A percentile compares a stretch with the other conserved stretches of the same genome.
These are phyloP conservation scores for Trichoderma hamatum DNA, from an alignment of 2,329 filamentous ascomycete species.

Conservation along the genomic window DNA sequence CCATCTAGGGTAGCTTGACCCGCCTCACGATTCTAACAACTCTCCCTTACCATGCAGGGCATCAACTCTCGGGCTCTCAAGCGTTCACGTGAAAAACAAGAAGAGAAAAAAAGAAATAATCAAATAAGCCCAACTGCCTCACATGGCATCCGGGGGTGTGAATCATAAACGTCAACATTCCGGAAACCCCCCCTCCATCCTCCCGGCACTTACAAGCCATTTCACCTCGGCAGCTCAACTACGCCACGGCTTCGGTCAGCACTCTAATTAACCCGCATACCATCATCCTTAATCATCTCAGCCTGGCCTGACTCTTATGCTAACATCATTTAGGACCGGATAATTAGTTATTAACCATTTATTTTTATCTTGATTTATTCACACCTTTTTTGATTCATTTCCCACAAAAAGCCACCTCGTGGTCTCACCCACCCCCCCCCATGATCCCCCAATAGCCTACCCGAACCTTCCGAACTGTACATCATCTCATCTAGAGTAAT, in stretches of 20 bases:
- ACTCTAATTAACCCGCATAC: conserved; percentile 3
- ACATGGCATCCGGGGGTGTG: not conserved
- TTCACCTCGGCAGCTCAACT: not conserved
- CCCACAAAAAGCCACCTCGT: conserved; percentile 10
- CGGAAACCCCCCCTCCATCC: not conserved
- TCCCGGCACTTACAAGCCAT: not conserved
- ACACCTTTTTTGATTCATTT: not conserved
- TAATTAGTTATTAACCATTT: not conserved
- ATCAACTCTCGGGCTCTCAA: not conserved
- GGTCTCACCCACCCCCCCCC: not conserved
- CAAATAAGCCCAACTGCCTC: not conserved
- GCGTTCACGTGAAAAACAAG: not conserved
- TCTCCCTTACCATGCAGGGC: not conserved
- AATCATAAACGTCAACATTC: not conserved
- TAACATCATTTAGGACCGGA: not conserved
- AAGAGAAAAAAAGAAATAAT: not conserved
- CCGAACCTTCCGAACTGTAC: conserved; percentile 18
- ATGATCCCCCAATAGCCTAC: not conserved
- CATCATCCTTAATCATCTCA: not conserved
- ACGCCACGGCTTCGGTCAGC: not conserved
- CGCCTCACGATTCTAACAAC: not conserved
- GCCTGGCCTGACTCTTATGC: not conserved
- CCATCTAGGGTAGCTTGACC: not conserved
- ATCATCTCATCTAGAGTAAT: not conserved
- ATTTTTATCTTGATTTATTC: not conserved